phyloP scores from a whole-genome alignment of 352 stramenopile species.

The Globisporangium nodosum region DNA sequence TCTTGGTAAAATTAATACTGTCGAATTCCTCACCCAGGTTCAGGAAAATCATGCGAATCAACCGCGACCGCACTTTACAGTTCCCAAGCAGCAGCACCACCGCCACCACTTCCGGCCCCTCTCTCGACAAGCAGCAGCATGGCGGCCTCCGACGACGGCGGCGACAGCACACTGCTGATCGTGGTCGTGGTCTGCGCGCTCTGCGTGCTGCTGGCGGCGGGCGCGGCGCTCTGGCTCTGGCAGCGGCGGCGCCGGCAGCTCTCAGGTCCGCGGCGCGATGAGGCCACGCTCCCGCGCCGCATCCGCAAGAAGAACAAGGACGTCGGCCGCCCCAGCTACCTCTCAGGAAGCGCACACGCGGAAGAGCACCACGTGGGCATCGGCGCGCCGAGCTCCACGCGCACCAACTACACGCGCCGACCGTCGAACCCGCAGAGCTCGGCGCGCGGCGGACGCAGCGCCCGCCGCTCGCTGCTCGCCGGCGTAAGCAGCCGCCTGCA shows the following conservation, averaged over 20 bases:
- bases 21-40: no score
- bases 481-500: conserved; percentile 9
- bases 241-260: not conserved
- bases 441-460: not conserved
- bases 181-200: conserved; percentile 10
- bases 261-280: not conserved
- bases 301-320: conserved; percentile 17
- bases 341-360: not conserved
- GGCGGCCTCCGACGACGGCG: not conserved
- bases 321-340: conserved; percentile 10
- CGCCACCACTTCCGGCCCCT: no score
- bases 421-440: not conserved
- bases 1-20: no score
- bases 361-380: not conserved
- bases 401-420: not conserved
- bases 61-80: no score
- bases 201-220: conserved; percentile 8
- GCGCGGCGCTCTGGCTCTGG: conserved; percentile 11
- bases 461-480: conserved; percentile 5
- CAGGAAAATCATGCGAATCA: no score
- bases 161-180: conserved; percentile 12
- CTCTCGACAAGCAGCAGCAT: not conserved
- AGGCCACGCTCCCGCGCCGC: conserved; percentile 10
- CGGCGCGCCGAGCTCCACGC: no score
- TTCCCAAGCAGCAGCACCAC: no score